Evolutionary conservation across 108 stramenopile genomes (phyloP), one percentile per base, ranked within the genome.

Genomic region (Heterococcus sp.): DNA sequence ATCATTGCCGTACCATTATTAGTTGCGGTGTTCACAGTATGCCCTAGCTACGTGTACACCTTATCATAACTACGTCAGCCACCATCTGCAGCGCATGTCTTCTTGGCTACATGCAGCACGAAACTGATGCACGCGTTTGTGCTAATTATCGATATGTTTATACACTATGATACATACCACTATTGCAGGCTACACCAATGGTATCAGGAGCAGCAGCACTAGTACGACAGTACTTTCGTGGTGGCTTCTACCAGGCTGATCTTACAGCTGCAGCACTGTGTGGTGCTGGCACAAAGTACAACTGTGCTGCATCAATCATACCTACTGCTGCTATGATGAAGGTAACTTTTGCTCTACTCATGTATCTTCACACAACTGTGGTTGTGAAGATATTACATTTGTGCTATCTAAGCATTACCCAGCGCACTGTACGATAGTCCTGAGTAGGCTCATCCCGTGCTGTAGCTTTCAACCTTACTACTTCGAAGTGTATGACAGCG

Each of bases 201-300:
- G 89, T 92, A 28, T 89, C 92, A 2, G 94, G 93, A 11, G 84
- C 88, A 3, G 92, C 92, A 0, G 92, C 93, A 11, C 46, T 58
- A 8, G 46, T 58, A 21, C 46, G 46, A 8, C 46, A 58, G 46
- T 58, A 58, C 46, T 58, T 58, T 58, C 14, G 21, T 8, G 46
- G 21, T 21, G 46, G 46, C 46, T 8, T 21, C 14, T 58, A 58
- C 46, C 14, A 8, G 46, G 46, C 46, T 21, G 46, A 8, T 8
- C 46, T 58, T 8, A 8, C 14, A 21, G 46, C 8, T 8, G 46
- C 46, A 21, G 46, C 14, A 8, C 46, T 58, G 46, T 58, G 46
- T 21, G 46, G 46, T 21, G 46, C 32, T 21, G 1, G 3, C 1
- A 29, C n/a, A n/a, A 3, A 28, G 27, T 58, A 58, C 46, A 21